These are phyloP conservation scores for Spathaspora girioi DNA, from an alignment of 805 yeast genomes.

Conservation along the genomic window DNA sequence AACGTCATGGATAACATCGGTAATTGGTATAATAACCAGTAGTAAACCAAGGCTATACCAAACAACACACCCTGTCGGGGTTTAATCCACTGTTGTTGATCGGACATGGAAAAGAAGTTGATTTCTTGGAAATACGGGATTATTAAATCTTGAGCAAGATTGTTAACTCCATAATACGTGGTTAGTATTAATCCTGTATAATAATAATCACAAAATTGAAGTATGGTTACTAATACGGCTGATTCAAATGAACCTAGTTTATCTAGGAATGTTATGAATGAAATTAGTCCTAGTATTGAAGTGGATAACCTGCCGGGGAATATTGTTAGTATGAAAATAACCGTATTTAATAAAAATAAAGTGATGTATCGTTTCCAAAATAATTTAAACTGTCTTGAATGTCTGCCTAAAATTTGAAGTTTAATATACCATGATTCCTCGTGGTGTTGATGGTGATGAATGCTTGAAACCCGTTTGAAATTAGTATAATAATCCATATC, in stretches of 20 bases:
- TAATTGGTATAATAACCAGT: conserved; percentile 31
- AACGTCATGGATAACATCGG: conserved; percentile 47
- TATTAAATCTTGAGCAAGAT: conserved; percentile 44
- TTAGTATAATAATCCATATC: conserved; percentile 22
- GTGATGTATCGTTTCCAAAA: conserved; percentile 22
- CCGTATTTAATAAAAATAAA: conserved; percentile 18
- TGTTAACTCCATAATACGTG: conserved; percentile 44
- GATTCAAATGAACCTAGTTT: conserved; percentile 48
- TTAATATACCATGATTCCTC: not conserved
- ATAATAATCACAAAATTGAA: conserved; percentile 32
- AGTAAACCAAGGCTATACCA: conserved; percentile 53
- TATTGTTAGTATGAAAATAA: not conserved
- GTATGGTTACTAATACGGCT: conserved; percentile 27
- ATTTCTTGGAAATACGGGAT: conserved; percentile 48
- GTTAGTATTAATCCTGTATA: conserved; percentile 35
- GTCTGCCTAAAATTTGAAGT: conserved; percentile 6
- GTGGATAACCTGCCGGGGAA: conserved; percentile 32
- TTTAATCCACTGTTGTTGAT: conserved; percentile 45
- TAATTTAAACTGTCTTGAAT: conserved; percentile 15
- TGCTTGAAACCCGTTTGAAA: not conserved
- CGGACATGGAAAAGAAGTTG: conserved; percentile 36
- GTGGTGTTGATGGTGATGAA: not conserved
- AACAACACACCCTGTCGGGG: conserved; percentile 53
- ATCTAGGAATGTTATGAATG: conserved; percentile 42
- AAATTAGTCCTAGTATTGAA: conserved; percentile 36